These are phyloP conservation scores for Vitis labrusca DNA, from an alignment of 164 flowering plant species.

Conservation along the genomic window DNA sequence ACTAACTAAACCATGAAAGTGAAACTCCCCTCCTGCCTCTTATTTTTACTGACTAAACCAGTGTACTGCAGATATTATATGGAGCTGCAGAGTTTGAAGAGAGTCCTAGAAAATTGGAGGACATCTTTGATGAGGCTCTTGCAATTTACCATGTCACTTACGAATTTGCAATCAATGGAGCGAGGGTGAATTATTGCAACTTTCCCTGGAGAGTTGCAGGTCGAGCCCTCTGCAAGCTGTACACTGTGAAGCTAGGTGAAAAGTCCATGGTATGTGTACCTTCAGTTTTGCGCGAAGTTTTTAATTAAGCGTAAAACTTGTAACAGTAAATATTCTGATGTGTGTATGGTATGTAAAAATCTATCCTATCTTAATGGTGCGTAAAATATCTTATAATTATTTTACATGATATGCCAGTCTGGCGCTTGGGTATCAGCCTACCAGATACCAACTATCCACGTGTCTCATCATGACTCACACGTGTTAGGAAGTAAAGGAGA, in stretches of 20 bases:
- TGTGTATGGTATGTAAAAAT: no score
- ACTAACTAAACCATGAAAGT: no score
- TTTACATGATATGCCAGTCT: no score
- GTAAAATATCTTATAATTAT: no score
- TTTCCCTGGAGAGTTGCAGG: conserved; percentile 90
- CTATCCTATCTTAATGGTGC: no score
- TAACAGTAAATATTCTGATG: no score
- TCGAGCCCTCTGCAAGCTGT: conserved; percentile 47
- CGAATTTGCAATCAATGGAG: conserved; percentile 32
- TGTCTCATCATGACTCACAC: no score
- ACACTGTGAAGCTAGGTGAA: conserved; percentile 26
- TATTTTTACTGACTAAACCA: not conserved
- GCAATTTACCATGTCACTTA: conserved; percentile 64
- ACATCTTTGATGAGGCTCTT: conserved; percentile 56
- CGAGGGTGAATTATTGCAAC: conserved; percentile 24
- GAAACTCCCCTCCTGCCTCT: not conserved
- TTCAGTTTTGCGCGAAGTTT: conserved; percentile 42
- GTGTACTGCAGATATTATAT: conserved; percentile 47
- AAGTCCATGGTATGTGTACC: conserved; percentile 25
- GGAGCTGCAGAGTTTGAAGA: conserved; percentile 49
- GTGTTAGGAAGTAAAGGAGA: no score
- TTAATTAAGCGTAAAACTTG: conserved; percentile 7
- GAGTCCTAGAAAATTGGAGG: conserved; percentile 34
- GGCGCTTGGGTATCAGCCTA: no score
- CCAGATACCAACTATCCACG: no score